Evolutionary conservation across 306 rosid genomes (phyloP).

Genomic region (Corylus avellana): DNA sequence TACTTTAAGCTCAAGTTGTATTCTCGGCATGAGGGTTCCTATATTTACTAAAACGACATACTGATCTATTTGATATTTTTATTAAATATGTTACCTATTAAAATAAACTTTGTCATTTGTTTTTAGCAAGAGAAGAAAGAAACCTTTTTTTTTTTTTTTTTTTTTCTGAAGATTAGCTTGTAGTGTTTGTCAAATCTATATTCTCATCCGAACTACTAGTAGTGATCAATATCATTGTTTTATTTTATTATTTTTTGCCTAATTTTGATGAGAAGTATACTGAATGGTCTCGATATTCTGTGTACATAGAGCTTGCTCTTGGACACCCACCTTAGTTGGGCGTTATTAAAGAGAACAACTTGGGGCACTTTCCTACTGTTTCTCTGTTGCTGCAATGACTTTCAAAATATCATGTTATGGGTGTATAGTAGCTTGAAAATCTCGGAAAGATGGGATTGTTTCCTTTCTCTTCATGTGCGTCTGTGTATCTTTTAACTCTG

Average conservation of each 20-base stretch:
- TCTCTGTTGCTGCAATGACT: neutral
- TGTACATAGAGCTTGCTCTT: neutral
- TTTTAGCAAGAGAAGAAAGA: neutral
- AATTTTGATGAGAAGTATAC: neutral
- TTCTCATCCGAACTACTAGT: neutral
- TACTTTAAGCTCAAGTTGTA: neutral
- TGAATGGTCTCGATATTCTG: neutral
- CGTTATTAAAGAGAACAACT: neutral
- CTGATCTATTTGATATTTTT: neutral
- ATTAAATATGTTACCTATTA: neutral
- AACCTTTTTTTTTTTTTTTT: neutral
- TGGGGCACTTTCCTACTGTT: neutral
- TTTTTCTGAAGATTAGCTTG: neutral
- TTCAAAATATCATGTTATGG: neutral
- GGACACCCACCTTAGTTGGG: neutral
- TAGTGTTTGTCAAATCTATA: neutral
- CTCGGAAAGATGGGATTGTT: neutral
- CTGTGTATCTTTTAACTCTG: neutral
- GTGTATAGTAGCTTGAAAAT: neutral
- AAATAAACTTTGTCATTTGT: neutral
- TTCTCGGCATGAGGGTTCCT: slow-evolving; percentile 9
- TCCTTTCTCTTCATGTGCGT: neutral
- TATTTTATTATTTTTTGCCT: neutral
- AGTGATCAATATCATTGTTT: neutral
- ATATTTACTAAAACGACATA: neutral